Evolutionary conservation across 2,329 filamentous ascomycete genomes (phyloP).

Genomic region (Harringtonia lauricola): DNA sequence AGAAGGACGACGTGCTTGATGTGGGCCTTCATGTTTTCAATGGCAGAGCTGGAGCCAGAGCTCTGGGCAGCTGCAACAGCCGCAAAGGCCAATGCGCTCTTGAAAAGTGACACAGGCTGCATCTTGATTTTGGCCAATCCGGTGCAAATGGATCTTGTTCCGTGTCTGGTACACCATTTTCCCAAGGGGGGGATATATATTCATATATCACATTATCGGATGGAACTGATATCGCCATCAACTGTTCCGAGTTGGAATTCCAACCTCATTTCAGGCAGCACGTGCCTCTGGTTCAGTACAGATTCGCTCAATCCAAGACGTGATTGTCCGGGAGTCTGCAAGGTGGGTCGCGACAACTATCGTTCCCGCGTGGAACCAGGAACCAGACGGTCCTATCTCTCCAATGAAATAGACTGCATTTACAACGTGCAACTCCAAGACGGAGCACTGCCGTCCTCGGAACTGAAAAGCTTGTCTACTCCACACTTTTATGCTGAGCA

Average conservation of each 20-base stretch:
- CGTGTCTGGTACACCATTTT: too few relatives aligned
- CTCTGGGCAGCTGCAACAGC: conserved; percentile 4
- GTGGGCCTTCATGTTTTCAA: conserved; percentile 20
- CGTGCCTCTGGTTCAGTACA: background rate
- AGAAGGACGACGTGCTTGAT: conserved; percentile 38
- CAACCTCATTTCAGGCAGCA: background rate
- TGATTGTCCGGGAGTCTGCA: background rate
- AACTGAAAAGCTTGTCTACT: background rate
- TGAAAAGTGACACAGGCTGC: background rate
- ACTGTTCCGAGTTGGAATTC: too few relatives aligned
- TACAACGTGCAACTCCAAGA: conserved; percentile 2
- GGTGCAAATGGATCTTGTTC: background rate
- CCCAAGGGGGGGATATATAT: too few relatives aligned
- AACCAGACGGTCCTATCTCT: background rate
- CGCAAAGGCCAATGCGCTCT: conserved; percentile 3
- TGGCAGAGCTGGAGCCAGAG: conserved; percentile 5
- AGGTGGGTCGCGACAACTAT: background rate
- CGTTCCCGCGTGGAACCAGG: background rate
- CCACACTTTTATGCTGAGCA: background rate
- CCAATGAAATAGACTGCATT: conserved; percentile 2
- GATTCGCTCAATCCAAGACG: background rate
- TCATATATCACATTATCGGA: too few relatives aligned
- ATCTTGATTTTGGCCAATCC: background rate
- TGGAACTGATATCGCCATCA: too few relatives aligned
- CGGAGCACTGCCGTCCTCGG: background rate